Conservation (phyloP, 78 protist genomes). For the Polysphondylium violaceum region DNA sequence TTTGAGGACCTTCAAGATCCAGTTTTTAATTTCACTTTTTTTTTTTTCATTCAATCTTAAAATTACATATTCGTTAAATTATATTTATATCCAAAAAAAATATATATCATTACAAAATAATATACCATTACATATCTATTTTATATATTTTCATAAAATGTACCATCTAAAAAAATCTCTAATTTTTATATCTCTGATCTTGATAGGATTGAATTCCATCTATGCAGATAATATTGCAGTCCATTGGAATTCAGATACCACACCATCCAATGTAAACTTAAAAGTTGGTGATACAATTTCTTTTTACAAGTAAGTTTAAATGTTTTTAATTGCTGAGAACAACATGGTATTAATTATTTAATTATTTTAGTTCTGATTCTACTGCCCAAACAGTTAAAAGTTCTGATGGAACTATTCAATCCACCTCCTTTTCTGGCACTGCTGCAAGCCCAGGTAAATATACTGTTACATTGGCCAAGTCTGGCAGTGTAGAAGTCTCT, state of each 20-base stretch:
- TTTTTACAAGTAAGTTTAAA: too few relatives aligned
- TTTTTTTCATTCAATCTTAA: too few relatives aligned
- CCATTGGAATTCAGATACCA: conserved; percentile 38
- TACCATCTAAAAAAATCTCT: neutral
- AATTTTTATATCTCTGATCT: neutral
- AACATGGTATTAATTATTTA: too few relatives aligned
- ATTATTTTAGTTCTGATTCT: conserved; percentile 37
- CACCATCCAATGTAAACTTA: neutral
- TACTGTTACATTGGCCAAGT: neutral
- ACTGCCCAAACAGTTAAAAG: conserved; percentile 15
- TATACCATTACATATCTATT: neutral
- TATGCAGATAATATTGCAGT: conserved; percentile 11
- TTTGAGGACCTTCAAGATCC: too few relatives aligned
- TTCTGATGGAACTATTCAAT: conserved; percentile 30
- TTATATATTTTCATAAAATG: neutral
- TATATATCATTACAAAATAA: neutral
- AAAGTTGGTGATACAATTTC: conserved; percentile 44
- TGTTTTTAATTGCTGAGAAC: too few relatives aligned
- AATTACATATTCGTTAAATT: too few relatives aligned
- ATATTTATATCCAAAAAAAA: neutral
- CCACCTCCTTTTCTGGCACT: conserved; percentile 8
- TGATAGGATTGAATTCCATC: neutral
- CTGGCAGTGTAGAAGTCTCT: neutral
- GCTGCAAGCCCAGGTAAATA: conserved; percentile 22
- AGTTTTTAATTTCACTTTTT: too few relatives aligned